phyloP scores from a whole-genome alignment of 345 rosid genomes.

The Rhodamnia argentea region DNA sequence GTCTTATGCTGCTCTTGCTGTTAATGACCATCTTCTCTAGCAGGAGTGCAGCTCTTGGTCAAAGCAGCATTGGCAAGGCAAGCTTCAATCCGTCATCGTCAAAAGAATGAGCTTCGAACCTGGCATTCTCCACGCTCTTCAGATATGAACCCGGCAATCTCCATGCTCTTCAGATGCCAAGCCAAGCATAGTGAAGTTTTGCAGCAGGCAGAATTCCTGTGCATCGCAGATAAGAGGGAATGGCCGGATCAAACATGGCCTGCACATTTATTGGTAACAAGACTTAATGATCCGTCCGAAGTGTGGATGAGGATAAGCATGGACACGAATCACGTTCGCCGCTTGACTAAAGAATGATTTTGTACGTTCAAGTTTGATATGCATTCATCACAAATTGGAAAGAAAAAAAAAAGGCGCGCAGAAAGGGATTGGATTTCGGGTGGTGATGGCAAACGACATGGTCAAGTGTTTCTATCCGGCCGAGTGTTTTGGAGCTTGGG shows the following conservation, averaged over 20 bases:
- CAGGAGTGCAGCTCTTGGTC: too few relatives aligned
- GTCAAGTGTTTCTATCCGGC: too few relatives aligned
- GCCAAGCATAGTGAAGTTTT: neutral
- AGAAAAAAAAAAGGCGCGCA: neutral
- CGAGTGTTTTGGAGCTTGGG: neutral
- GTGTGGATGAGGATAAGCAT: neutral
- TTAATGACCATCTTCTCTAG: too few relatives aligned
- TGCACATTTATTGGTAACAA: neutral
- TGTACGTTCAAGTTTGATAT: neutral
- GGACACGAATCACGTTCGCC: neutral
- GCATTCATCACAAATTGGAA: neutral
- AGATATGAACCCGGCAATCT: too few relatives aligned
- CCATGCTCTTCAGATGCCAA: neutral
- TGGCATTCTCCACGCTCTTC: neutral
- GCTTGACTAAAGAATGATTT: neutral
- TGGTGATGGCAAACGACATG: neutral
- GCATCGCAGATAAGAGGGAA: neutral
- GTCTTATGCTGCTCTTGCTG: rapidly evolving
- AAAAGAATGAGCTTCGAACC: neutral
- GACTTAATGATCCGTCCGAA: neutral
- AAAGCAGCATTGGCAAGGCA: neutral
- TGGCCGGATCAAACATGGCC: neutral
- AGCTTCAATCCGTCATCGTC: neutral
- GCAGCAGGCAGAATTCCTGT: neutral
- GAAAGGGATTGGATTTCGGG: neutral